Conservation (phyloP, 176 grass and related monocot genomes). For the Rhynchospora tenuis region DNA sequence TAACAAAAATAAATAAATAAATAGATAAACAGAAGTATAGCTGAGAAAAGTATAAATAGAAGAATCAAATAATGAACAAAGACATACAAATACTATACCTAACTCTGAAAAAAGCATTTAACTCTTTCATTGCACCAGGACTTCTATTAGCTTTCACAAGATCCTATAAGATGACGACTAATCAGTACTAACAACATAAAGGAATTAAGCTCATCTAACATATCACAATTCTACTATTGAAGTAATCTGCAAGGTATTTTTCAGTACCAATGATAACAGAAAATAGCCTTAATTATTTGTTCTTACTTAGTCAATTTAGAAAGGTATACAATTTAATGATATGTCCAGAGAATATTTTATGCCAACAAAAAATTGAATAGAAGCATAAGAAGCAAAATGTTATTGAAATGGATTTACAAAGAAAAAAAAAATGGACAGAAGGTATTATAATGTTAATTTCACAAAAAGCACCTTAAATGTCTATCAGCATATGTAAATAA, state of each 20-base stretch:
- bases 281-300: neutral
- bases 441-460: neutral
- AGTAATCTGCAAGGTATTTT: neutral
- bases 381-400: neutral
- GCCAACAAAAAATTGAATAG: neutral
- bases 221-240: neutral
- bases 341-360: neutral
- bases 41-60: neutral
- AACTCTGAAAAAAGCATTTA: conserved; percentile 62
- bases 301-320: neutral
- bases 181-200: conserved; percentile 40
- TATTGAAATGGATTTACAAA: neutral
- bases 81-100: conserved; percentile 34
- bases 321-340: conserved; percentile 2
- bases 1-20: conserved; percentile 22
- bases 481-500: neutral
- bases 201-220: neutral
- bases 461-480: neutral
- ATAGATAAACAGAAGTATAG: neutral
- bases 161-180: conserved; percentile 28
- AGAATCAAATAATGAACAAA: conserved; percentile 7
- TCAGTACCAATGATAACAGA: neutral
- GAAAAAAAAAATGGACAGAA: neutral
- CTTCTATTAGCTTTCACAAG: conserved; percentile 17
- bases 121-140: conserved; percentile 43